Conservation (phyloP, 352 stramenopile genomes). For the Phytophthora lateralis region DNA sequence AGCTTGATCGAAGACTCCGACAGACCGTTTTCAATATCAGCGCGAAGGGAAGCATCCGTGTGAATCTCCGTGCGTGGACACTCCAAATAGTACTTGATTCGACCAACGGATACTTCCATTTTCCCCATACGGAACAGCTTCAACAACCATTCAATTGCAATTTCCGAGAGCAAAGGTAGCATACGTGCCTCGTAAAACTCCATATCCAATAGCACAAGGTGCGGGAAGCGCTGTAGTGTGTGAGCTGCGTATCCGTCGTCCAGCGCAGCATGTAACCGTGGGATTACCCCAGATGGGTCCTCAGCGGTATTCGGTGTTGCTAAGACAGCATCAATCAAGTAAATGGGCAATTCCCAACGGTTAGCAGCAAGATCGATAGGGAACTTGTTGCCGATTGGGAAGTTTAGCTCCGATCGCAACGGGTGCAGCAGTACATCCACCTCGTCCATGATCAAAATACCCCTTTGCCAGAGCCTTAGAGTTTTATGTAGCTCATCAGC, state of each 20-base stretch:
- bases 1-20: slow-evolving; percentile 95
- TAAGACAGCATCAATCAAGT: slow-evolving; percentile 96
- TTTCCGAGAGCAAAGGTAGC: slow-evolving; percentile 92
- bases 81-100: slow-evolving; percentile 72
- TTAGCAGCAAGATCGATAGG: slow-evolving; percentile 90
- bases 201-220: slow-evolving; percentile 97
- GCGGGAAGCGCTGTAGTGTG: slow-evolving; percentile 96
- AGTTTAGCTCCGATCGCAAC: slow-evolving; percentile 91
- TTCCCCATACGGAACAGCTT: slow-evolving; percentile 93
- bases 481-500: slow-evolving; percentile 90
- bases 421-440: slow-evolving; percentile 93
- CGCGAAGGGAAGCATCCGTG: slow-evolving; percentile 77
- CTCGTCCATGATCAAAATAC: slow-evolving; percentile 94
- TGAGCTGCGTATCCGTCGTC: slow-evolving; percentile 92
- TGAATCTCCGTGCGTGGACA: slow-evolving; percentile 63
- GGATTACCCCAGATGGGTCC: slow-evolving; percentile 31
- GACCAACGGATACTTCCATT: slow-evolving; percentile 89
- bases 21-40: slow-evolving; percentile 75
- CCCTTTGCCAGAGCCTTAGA: slow-evolving; percentile 92
- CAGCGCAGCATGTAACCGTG: slow-evolving; percentile 90
- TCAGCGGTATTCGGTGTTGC: slow-evolving; percentile 19
- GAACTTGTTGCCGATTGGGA: slow-evolving; percentile 93
- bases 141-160: slow-evolving; percentile 82
- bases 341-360: slow-evolving; percentile 92
- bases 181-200: slow-evolving; percentile 95